Conservation (phyloP, 805 yeast species). For the Wickerhamiella galacta region DNA sequence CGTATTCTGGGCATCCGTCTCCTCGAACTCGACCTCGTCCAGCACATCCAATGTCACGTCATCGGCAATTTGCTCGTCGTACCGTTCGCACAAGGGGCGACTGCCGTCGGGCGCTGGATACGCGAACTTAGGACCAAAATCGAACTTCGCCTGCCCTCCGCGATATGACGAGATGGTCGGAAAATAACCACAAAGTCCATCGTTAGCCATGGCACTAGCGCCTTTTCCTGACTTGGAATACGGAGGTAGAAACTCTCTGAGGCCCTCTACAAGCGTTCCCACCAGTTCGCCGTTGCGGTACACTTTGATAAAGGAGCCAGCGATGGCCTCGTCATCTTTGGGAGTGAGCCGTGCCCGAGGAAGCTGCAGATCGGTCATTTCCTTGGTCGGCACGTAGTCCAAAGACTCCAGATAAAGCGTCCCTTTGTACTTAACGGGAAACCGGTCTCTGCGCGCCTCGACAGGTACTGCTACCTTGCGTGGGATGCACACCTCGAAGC, state of each 20-base stretch:
- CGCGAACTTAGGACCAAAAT: conserved; percentile 46
- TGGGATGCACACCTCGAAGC: conserved; percentile 62
- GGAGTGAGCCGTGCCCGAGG: conserved; percentile 13
- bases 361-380: conserved; percentile 52
- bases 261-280: conserved; percentile 49
- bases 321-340: conserved; percentile 12
- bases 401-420: conserved; percentile 69
- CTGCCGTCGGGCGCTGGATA: conserved; percentile 19
- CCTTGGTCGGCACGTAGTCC: conserved; percentile 55
- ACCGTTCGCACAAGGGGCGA: conserved; percentile 41
- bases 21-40: no score
- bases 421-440: conserved; percentile 68
- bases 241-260: conserved; percentile 70
- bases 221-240: conserved; percentile 30
- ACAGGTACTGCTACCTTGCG: conserved; percentile 12
- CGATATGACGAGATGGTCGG: conserved; percentile 76
- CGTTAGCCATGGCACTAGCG: conserved; percentile 28
- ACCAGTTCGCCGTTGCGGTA: conserved; percentile 59
- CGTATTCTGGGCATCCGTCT: no score
- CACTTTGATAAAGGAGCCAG: conserved; percentile 43
- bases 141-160: conserved; percentile 58
- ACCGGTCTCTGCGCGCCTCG: conserved; percentile 44
- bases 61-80: conserved; percentile 55
- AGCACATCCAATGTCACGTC: conserved; percentile 70
- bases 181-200: conserved; percentile 76